Evolutionary conservation across 2,329 filamentous ascomycete genomes (phyloP).

Genomic region (Teratosphaeria epicoccoides): DNA sequence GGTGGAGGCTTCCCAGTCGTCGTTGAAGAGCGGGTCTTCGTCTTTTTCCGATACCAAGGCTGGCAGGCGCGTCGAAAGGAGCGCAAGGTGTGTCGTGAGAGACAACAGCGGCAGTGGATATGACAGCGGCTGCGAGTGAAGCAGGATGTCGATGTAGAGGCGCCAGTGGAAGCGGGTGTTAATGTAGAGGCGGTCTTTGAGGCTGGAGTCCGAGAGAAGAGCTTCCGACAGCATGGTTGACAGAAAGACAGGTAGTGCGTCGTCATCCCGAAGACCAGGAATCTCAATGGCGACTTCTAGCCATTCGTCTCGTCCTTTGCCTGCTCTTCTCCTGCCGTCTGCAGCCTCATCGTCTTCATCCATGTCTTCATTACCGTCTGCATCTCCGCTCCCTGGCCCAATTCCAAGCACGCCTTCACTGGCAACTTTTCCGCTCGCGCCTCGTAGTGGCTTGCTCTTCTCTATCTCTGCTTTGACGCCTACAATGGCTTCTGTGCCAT

Average conservation of each 20-base stretch:
- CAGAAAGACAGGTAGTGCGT: constrained; percentile 77
- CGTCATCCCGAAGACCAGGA: constrained; percentile 81
- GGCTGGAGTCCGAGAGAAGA: constrained; percentile 58
- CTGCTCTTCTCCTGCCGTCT: constrained; percentile 13
- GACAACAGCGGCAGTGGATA: constrained; percentile 90
- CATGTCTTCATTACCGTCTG: constrained; percentile 16
- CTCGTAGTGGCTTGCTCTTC: constrained; percentile 37
- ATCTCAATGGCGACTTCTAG: constrained; percentile 87
- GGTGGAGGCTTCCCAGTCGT: constrained; percentile 83
- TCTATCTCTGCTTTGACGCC: constrained; percentile 94
- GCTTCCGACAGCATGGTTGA: constrained; percentile 82
- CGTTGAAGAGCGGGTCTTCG: constrained; percentile 94
- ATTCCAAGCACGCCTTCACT: constrained; percentile 9
- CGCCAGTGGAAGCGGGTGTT: constrained; percentile 94
- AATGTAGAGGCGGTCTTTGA: constrained; percentile 66
- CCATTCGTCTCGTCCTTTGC: constrained; percentile 56
- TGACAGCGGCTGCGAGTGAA: constrained; percentile 50
- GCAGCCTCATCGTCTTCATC: constrained; percentile 28
- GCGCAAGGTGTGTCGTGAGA: constrained; percentile 83
- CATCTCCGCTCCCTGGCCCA: constrained; percentile 6
- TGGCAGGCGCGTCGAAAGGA: constrained; percentile 77
- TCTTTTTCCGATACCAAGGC: constrained; percentile 78
- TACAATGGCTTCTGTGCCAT: constrained; percentile 91
- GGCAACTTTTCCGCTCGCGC: neutral
- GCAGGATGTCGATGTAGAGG: constrained; percentile 79